Conservation (phyloP, 2,329 filamentous ascomycete species). For the Setomelanomma holmii region DNA sequence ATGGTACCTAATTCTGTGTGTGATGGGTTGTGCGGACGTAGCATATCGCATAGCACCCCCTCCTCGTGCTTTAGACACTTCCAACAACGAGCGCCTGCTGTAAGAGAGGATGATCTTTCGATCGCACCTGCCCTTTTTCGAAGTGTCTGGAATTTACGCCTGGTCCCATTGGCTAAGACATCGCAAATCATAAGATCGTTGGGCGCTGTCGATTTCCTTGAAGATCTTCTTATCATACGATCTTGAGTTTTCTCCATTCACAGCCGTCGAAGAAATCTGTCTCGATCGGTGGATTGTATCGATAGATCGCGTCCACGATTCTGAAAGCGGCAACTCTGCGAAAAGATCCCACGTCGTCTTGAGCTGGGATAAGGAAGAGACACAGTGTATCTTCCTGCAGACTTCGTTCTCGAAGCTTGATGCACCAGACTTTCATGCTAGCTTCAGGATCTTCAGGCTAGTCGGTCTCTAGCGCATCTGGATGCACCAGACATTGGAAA, state of each 20-base stretch:
- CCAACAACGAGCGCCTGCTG: too few species aligned
- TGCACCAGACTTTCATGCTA: conserved; percentile 1
- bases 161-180: too few species aligned
- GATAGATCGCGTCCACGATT: conserved; percentile 1
- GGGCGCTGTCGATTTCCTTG: too few species aligned
- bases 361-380: background rate
- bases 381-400: conserved; percentile 1
- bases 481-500: background rate
- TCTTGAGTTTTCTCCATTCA: background rate
- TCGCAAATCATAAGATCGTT: too few species aligned
- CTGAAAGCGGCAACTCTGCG: background rate
- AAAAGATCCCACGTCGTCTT: background rate
- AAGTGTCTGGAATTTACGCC: too few species aligned
- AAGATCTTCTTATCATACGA: background rate
- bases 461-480: background rate
- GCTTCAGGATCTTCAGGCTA: background rate
- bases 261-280: background rate
- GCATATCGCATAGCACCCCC: too few species aligned
- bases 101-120: too few species aligned
- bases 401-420: background rate
- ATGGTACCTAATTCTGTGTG: too few species aligned
- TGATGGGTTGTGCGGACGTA: too few species aligned
- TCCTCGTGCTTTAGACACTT: too few species aligned
- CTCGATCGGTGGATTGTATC: background rate
- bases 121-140: too few species aligned